A percentile compares a stretch with the other conserved stretches of the same genome.
phyloP scores from a whole-genome alignment of 805 yeast genomes.

The Ogataea sp. region DNA sequence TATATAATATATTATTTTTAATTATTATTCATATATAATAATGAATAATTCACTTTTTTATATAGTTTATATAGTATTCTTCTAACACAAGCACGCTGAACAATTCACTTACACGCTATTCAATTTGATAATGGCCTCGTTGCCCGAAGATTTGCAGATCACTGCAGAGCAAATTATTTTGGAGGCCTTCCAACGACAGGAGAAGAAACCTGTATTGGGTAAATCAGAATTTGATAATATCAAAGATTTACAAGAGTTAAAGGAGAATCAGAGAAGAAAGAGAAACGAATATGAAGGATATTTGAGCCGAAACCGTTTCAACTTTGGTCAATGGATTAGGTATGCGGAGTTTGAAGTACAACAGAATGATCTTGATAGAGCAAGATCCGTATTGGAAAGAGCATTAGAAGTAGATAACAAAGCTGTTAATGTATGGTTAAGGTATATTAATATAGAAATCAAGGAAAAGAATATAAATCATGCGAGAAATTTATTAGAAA shows the following conservation, averaged over 20 bases:
- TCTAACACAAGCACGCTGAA: no score
- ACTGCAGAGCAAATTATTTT: constrained; percentile 56
- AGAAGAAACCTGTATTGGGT: constrained; percentile 23
- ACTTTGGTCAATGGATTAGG: constrained; percentile 83
- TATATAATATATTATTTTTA: no score
- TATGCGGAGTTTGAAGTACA: constrained; percentile 85
- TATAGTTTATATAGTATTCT: no score
- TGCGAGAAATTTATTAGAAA: constrained; percentile 76
- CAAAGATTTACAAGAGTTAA: constrained; percentile 72
- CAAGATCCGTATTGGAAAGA: constrained; percentile 82
- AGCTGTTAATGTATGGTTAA: constrained; percentile 77
- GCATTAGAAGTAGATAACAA: constrained; percentile 71
- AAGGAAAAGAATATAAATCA: constrained; percentile 70
- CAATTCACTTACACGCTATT: no score
- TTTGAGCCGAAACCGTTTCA: constrained; percentile 74
- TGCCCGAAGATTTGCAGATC: constrained; percentile 45
- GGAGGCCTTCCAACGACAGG: constrained; percentile 50
- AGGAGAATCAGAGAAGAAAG: constrained; percentile 66
- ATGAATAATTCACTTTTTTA: no score
- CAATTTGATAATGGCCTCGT: no score
- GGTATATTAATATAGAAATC: constrained; percentile 74
- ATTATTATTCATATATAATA: no score
- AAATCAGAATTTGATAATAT: constrained; percentile 33
- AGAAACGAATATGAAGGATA: constrained; percentile 82
- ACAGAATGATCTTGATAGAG: constrained; percentile 70